Evolutionary conservation across 306 rosid species (phyloP).

Genomic region (Cicer judaicum): DNA sequence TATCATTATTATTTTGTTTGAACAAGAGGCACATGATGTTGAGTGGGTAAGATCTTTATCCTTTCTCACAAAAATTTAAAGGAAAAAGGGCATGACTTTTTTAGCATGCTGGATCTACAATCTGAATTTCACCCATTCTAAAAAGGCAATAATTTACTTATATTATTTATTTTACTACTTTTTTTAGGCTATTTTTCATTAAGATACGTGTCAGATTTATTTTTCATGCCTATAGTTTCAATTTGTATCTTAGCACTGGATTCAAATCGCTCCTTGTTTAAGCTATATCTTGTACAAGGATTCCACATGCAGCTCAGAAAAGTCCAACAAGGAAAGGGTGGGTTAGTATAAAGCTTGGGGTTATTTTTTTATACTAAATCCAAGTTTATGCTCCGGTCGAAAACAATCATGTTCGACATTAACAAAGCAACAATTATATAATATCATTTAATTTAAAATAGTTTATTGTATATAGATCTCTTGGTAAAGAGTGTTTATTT

Average conservation of each 20-base stretch:
- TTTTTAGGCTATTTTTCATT: slow-evolving; percentile 25
- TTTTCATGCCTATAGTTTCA: slow-evolving; percentile 19
- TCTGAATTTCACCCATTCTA: slow-evolving; percentile 48
- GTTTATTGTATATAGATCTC: too few species aligned
- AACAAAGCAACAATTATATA: too few species aligned
- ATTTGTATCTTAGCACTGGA: slow-evolving; percentile 41
- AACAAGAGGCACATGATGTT: slow-evolving; percentile 59
- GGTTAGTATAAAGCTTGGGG: slow-evolving; percentile 1
- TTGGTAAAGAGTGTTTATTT: too few species aligned
- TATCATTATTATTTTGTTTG: slow-evolving; percentile 28
- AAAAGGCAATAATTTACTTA: slow-evolving; percentile 23
- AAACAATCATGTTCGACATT: not conserved
- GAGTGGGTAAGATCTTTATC: slow-evolving; percentile 60
- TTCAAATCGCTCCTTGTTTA: slow-evolving; percentile 48
- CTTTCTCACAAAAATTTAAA: slow-evolving; percentile 43
- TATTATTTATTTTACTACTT: slow-evolving; percentile 13
- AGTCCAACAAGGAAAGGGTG: slow-evolving; percentile 46
- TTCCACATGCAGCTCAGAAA: slow-evolving; percentile 63
- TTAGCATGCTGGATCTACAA: slow-evolving; percentile 70
- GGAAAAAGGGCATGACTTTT: slow-evolving; percentile 45
- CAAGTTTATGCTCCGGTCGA: not conserved
- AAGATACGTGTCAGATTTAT: slow-evolving; percentile 30
- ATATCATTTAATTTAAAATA: too few species aligned
- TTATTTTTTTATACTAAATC: not conserved
- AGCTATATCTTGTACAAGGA: slow-evolving; percentile 49